Evolutionary conservation across 1,284 basidiomycete species (phyloP), one percentile per base, ranked within the genome.

Genomic region (Violaceomyces palustris): DNA sequence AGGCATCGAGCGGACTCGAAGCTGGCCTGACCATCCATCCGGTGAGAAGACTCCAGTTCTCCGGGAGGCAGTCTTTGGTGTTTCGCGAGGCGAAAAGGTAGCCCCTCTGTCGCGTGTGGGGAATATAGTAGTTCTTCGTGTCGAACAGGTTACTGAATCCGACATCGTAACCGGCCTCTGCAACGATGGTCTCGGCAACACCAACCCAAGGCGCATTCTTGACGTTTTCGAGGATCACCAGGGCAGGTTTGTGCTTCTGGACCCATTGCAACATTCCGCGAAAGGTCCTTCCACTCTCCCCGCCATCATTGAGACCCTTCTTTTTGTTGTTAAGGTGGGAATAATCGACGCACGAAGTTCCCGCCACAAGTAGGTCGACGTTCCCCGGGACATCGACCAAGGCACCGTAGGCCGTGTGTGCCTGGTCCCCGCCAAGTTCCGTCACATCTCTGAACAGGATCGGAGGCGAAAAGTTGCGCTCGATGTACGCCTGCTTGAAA

Each of bases 401-500:
- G 4, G 89, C 83, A 4, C 91, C 91, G 72, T 94, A 96, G 0
- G 91, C 92, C 0, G 91, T 96, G 47, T 87, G 83, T 12, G 73
- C 73, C 23, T 59, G 45, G 15, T 72, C 65, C 45, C 71, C 60
- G 27, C 67, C 88, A 14, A 96, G 80, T 68, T 96, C 91, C 44
- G 87, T 91, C 12, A 96, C 91, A 70, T 96, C 92, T 42, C 92
- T 82, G 73, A 96, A 96, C 26, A 96, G 78, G 27, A 94, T 76
- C 4, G 91, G 90, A 11, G 89, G 88, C 3, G 75, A 62, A 72
- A 96, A 96, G 74, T 96, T 96, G 21, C 92, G 81, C 74, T 96
- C 92, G 52, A 96, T 96, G 74, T 96, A 96, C 0, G 91, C 91
- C 74, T 96, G 91, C 75, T 96, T 96, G 80, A 92, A 96, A 2